phyloP scores from a whole-genome alignment of 192 early-diverging fungal species.

The Rhizoclosmatium sp. region DNA sequence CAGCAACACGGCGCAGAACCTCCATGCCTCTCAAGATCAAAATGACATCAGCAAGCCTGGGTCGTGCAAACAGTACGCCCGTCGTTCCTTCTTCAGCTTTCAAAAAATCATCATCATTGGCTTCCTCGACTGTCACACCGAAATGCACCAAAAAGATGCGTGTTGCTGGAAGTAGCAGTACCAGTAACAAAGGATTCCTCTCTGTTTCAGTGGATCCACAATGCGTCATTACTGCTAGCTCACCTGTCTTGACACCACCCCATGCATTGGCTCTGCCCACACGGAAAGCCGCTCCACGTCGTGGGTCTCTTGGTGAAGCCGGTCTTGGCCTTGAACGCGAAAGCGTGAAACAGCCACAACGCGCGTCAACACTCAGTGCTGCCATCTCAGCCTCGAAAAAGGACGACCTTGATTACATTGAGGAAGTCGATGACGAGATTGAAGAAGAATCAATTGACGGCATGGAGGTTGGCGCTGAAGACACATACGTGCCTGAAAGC shows the following conservation, averaged over 20 bases:
- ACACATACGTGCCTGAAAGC: not conserved
- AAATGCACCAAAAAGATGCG: slow-evolving; percentile 35
- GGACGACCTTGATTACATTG: not conserved
- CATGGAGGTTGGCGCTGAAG: not conserved
- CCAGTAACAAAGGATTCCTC: not conserved
- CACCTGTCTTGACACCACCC: slow-evolving; percentile 22
- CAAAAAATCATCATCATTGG: not conserved
- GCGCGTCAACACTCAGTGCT: not conserved
- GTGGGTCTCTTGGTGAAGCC: not conserved
- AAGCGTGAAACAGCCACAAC: not conserved
- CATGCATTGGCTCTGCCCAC: not conserved
- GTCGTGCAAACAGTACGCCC: not conserved
- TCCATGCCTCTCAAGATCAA: slow-evolving; percentile 12
- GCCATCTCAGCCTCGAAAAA: not conserved
- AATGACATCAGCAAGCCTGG: not conserved
- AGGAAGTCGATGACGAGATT: too few species aligned
- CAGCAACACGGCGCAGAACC: not conserved
- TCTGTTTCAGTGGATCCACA: not conserved
- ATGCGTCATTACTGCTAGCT: slow-evolving; percentile 14
- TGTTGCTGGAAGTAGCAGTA: slow-evolving; percentile 4
- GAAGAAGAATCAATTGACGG: too few species aligned
- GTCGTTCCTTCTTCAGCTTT: not conserved
- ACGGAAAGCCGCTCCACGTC: not conserved
- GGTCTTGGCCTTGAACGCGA: not conserved
- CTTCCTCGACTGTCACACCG: not conserved